These are phyloP conservation scores for Karstenula rhodostoma DNA, from an alignment of 2,329 filamentous ascomycete species.

Conservation along the genomic window DNA sequence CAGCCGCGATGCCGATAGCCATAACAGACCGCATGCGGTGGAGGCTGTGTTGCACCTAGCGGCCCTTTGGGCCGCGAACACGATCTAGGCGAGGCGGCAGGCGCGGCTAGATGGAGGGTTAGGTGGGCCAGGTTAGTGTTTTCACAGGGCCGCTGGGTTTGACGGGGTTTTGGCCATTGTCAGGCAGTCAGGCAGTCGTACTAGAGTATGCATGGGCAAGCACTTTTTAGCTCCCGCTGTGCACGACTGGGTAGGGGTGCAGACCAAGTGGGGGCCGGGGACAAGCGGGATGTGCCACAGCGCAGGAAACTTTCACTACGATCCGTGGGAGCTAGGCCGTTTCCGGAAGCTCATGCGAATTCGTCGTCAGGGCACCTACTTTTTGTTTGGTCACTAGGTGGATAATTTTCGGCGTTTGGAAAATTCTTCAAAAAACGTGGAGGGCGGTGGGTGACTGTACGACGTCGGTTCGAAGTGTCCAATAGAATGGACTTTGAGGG, in stretches of 20 bases:
- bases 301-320: neutral
- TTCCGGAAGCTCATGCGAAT: neutral
- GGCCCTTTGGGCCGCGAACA: no score
- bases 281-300: neutral
- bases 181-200: neutral
- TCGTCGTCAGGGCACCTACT: no score
- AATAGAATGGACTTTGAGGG: no score
- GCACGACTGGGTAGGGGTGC: neutral
- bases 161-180: neutral
- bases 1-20: neutral
- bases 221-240: neutral
- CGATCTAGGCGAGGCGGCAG: no score
- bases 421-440: no score
- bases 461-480: no score
- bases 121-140: neutral
- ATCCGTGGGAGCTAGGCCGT: neutral
- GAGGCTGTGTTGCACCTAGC: no score
- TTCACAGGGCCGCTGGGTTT: neutral
- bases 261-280: neutral
- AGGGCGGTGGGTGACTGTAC: no score
- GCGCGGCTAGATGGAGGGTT: no score
- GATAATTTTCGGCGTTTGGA: no score
- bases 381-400: no score
- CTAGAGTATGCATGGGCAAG: neutral
- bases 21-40: neutral